phyloP scores from a whole-genome alignment of 2,329 filamentous ascomycete genomes.

The Rutstroemia sp. region DNA sequence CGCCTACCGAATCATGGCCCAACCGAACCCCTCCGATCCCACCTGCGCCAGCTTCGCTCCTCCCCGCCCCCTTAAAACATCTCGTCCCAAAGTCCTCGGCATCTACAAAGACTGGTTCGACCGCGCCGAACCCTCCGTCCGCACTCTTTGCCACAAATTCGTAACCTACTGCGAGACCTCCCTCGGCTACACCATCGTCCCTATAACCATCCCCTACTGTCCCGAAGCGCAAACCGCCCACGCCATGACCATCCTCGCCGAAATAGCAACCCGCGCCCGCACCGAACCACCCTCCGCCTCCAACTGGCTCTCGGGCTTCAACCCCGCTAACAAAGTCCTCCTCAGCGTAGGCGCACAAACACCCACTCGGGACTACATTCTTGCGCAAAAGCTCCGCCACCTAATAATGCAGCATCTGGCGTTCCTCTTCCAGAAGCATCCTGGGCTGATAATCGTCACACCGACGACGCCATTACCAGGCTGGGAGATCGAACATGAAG shows the following conservation, averaged over 20 bases:
- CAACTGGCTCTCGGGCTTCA: conserved; percentile 48
- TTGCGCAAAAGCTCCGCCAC: conserved; percentile 64
- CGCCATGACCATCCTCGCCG: conserved; percentile 66
- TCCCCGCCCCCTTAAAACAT: conserved; percentile 36
- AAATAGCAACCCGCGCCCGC: conserved; percentile 45
- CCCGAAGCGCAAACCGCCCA: conserved; percentile 70
- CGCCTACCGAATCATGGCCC: conserved; percentile 72
- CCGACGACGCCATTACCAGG: conserved; percentile 71
- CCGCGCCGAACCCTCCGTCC: conserved; percentile 57
- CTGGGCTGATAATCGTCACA: conserved; percentile 70
- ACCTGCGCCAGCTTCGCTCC: conserved; percentile 54
- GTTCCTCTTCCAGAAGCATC: conserved; percentile 59
- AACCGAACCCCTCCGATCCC: conserved; percentile 57
- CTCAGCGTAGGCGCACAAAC: conserved; percentile 58
- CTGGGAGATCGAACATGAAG: conserved; percentile 51
- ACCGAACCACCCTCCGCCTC: conserved; percentile 1
- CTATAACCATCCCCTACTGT: conserved; percentile 60
- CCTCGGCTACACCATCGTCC: conserved; percentile 42
- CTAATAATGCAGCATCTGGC: conserved; percentile 75
- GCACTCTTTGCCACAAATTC: conserved; percentile 51
- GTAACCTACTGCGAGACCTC: conserved; percentile 49
- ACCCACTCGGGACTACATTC: conserved; percentile 60
- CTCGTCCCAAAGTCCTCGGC: conserved; percentile 55
- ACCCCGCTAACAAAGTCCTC: conserved; percentile 62
- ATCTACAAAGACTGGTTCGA: conserved; percentile 63